Conservation (phyloP, 805 yeast species). For the Pichia thaimueangensis region DNA sequence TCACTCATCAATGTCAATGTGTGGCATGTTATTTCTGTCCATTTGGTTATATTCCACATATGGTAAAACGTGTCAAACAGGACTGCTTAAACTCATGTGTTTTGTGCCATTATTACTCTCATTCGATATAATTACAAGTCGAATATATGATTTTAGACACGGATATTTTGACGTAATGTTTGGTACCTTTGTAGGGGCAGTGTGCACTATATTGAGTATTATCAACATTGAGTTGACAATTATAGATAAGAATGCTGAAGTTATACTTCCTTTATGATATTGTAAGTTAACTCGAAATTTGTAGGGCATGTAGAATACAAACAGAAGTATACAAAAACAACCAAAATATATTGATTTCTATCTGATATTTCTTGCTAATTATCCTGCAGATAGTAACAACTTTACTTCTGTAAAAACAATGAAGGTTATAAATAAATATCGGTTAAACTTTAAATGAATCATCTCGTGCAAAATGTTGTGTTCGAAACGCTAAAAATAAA, state of each 20-base stretch:
- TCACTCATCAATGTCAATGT: conserved; percentile 63
- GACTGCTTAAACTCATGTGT: conserved; percentile 13
- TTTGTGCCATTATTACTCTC: conserved; percentile 34
- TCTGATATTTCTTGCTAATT: too few species aligned
- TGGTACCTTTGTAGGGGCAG: conserved; percentile 43
- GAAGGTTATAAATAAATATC: too few species aligned
- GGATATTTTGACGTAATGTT: conserved; percentile 74
- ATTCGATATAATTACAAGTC: conserved; percentile 31
- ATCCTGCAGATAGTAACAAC: too few species aligned
- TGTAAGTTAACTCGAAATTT: too few species aligned
- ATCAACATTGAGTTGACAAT: neutral
- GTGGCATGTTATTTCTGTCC: conserved; percentile 57
- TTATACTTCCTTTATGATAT: neutral
- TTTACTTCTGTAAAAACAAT: too few species aligned
- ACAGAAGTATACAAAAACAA: too few species aligned
- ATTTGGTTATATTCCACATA: conserved; percentile 32
- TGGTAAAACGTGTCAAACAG: neutral
- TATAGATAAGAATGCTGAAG: conserved; percentile 8
- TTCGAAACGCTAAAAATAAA: too few species aligned
- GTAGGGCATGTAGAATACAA: too few species aligned
- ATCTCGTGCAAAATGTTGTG: too few species aligned
- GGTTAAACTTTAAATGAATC: too few species aligned
- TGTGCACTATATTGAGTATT: conserved; percentile 1
- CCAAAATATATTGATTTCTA: too few species aligned
- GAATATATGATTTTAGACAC: conserved; percentile 89